Evolutionary conservation across 2,329 filamentous ascomycete species (phyloP).

Genomic region (Pseudopithomyces maydicus): DNA sequence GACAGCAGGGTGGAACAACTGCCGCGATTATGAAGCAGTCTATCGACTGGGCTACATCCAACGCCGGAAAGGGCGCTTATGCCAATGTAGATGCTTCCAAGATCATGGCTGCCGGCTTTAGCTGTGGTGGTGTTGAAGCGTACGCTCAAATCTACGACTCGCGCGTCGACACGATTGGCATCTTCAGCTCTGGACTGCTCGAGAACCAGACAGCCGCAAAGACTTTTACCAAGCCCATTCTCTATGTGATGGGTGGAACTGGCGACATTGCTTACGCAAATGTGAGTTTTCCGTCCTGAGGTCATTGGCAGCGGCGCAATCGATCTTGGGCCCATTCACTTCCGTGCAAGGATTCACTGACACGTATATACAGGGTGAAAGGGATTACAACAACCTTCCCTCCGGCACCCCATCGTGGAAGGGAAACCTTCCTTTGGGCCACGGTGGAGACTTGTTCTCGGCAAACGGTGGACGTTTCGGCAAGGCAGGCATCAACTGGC

Average conservation of each 20-base stretch:
- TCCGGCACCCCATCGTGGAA: conserved; percentile 21
- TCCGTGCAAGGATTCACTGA: neutral
- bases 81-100: conserved; percentile 23
- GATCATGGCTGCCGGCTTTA: conserved; percentile 21
- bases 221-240: conserved; percentile 17
- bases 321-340: neutral
- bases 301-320: neutral
- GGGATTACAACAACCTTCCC: conserved; percentile 21
- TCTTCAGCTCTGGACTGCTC: conserved; percentile 22
- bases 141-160: conserved; percentile 18
- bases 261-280: conserved; percentile 25
- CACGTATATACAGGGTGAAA: conserved; percentile 14
- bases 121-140: conserved; percentile 23
- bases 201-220: conserved; percentile 13
- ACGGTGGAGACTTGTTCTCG: conserved; percentile 19
- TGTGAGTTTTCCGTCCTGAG: conserved; percentile 11
- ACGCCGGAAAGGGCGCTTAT: conserved; percentile 21
- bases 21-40: conserved; percentile 13
- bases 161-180: conserved; percentile 19
- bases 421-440: conserved; percentile 26
- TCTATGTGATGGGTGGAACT: conserved; percentile 20
- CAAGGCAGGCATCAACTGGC: conserved; percentile 16
- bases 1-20: conserved; percentile 12
- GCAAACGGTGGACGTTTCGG: conserved; percentile 22
- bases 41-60: conserved; percentile 19